phyloP scores from a whole-genome alignment of 2,329 filamentous ascomycete genomes.

The Chrysoporthe cubensis region DNA sequence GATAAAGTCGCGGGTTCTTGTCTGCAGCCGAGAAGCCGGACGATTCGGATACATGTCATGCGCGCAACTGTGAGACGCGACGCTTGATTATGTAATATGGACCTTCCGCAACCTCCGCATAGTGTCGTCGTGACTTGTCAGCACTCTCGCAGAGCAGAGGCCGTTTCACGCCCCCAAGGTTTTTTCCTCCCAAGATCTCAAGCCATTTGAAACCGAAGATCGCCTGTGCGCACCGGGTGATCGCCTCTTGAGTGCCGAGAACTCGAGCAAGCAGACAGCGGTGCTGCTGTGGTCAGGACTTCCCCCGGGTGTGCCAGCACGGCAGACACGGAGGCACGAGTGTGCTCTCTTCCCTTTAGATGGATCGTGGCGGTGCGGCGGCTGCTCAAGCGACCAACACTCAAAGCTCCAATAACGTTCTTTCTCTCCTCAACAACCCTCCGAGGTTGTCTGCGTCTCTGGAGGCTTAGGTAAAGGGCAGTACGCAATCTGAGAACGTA shows the following conservation, averaged over 20 bases:
- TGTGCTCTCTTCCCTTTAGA: too few relatives aligned
- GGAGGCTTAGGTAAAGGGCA: too few relatives aligned
- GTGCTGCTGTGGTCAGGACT: background rate
- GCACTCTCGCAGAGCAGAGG: background rate
- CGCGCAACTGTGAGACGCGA: background rate
- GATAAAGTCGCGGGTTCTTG: background rate
- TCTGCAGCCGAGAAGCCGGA: conserved; percentile 1
- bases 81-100: conserved; percentile 1
- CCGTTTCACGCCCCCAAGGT: background rate
- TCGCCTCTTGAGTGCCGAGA: background rate
- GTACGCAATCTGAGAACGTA: too few relatives aligned
- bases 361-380: too few relatives aligned
- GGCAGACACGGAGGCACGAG: too few relatives aligned
- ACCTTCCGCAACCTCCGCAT: background rate
- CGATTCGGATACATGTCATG: background rate
- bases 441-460: too few relatives aligned
- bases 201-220: background rate
- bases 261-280: background rate
- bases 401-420: too few relatives aligned
- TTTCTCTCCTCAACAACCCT: too few relatives aligned
- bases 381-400: too few relatives aligned
- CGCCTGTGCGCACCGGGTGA: background rate
- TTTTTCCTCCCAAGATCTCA: background rate
- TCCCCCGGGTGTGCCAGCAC: background rate
- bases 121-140: too few relatives aligned